Conservation (phyloP, 2,329 filamentous ascomycete genomes). For the Pseudodiploospora longispora region DNA sequence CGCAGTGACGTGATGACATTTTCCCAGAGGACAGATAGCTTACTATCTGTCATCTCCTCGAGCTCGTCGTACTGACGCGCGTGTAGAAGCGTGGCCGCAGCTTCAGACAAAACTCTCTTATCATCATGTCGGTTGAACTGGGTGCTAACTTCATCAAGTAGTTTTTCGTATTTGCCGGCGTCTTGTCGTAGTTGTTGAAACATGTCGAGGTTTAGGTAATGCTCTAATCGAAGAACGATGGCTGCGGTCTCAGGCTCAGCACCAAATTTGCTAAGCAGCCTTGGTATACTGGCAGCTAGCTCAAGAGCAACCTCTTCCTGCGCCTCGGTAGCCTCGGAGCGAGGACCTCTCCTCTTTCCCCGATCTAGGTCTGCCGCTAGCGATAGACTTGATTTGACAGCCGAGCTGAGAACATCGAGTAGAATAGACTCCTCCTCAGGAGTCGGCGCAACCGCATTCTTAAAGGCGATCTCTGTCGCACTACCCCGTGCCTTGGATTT, state of each 20-base stretch:
- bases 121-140: conserved; percentile 93
- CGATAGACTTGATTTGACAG: conserved; percentile 66
- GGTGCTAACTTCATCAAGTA: conserved; percentile 86
- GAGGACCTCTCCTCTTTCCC: conserved; percentile 47
- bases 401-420: conserved; percentile 76
- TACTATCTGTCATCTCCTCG: conserved; percentile 74
- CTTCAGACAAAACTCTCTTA: conserved; percentile 75
- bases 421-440: conserved; percentile 76
- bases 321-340: conserved; percentile 58
- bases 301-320: conserved; percentile 73
- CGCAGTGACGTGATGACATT: conserved; percentile 67
- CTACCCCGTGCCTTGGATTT: conserved; percentile 45
- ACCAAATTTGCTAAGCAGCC: conserved; percentile 85
- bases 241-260: conserved; percentile 81
- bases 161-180: conserved; percentile 65
- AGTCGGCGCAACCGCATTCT: conserved; percentile 63
- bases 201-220: conserved; percentile 75
- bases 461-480: conserved; percentile 52
- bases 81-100: conserved; percentile 72
- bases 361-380: conserved; percentile 59
- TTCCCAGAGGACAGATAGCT: conserved; percentile 79
- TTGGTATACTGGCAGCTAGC: conserved; percentile 72
- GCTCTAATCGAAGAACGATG: conserved; percentile 76
- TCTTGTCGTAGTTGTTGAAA: conserved; percentile 88
- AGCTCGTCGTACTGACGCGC: conserved; percentile 82